Conservation (phyloP, 1,284 basidiomycete genomes). For the Moniliella sp. region DNA sequence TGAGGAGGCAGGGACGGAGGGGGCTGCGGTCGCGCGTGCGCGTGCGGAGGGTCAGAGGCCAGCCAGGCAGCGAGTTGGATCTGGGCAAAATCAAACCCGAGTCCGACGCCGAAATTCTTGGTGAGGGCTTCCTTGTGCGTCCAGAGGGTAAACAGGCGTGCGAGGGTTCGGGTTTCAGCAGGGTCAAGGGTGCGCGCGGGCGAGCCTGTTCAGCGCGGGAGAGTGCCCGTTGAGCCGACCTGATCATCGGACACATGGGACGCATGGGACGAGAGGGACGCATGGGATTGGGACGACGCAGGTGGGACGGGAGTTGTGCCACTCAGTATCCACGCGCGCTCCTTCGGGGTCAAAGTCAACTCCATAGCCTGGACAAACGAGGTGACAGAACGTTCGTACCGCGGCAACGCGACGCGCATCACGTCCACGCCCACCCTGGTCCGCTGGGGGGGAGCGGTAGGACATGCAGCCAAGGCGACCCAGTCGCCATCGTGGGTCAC, state of each 20-base stretch:
- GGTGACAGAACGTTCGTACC: conserved; percentile 8
- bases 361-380: conserved; percentile 24
- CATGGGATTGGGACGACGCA: too few species aligned
- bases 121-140: conserved; percentile 31
- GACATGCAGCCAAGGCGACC: conserved; percentile 7
- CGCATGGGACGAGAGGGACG: too few species aligned
- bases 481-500: conserved; percentile 25
- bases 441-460: neutral
- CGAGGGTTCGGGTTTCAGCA: conserved; percentile 3
- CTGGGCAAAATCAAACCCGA: conserved; percentile 21
- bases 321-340: conserved; percentile 10
- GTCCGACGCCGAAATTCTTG: conserved; percentile 19
- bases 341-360: conserved; percentile 11
- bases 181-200: neutral
- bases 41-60: too few species aligned
- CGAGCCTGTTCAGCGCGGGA: neutral
- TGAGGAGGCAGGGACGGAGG: too few species aligned
- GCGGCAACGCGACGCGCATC: conserved; percentile 18
- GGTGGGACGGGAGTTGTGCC: neutral
- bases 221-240: too few species aligned
- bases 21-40: too few species aligned
- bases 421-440: conserved; percentile 20
- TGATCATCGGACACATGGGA: too few species aligned
- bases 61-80: conserved; percentile 12
- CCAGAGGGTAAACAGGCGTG: conserved; percentile 17